Percentiles rank a stretch among this genome's conserved stretches.
These are phyloP conservation scores for Tulasnella sp. DNA, from an alignment of 768 basidiomycete species.

Conservation along the genomic window DNA sequence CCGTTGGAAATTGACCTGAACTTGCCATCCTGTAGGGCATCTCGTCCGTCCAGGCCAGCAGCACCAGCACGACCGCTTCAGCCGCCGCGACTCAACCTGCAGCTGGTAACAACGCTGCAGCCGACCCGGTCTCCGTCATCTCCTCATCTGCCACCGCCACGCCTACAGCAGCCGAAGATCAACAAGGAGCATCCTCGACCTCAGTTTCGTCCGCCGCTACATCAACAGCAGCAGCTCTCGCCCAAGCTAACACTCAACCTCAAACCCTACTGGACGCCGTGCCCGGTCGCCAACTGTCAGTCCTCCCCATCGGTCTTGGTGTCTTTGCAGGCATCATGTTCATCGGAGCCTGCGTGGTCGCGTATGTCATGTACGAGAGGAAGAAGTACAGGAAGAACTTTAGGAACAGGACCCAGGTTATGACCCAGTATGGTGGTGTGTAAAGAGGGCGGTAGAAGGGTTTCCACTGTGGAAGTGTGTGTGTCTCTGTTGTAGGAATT, in stretches of 20 bases:
- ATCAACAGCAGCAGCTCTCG: background rate
- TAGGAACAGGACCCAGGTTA: background rate
- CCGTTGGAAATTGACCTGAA: background rate
- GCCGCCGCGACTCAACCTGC: constrained; percentile 1
- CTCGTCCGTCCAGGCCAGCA: background rate
- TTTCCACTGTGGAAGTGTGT: background rate
- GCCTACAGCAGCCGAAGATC: background rate
- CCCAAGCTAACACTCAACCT: background rate
- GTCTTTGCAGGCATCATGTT: constrained; percentile 28
- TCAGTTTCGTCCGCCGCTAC: background rate
- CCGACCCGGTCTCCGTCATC: background rate
- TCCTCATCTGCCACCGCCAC: background rate
- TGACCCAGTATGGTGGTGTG: background rate
- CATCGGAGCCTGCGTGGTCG: constrained; percentile 28
- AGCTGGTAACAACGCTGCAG: background rate
- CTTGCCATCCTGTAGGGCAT: background rate
- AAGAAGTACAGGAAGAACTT: constrained; percentile 29
- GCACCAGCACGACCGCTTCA: background rate
- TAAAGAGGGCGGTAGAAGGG: background rate
- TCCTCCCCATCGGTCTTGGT: constrained; percentile 25
- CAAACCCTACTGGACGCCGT: background rate
- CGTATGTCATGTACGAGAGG: constrained; percentile 29
- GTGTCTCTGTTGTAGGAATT: background rate
- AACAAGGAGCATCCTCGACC: background rate
- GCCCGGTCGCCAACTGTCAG: constrained; percentile 19